phyloP scores from a whole-genome alignment of 306 rosid genomes.

The Neltuma alba region DNA sequence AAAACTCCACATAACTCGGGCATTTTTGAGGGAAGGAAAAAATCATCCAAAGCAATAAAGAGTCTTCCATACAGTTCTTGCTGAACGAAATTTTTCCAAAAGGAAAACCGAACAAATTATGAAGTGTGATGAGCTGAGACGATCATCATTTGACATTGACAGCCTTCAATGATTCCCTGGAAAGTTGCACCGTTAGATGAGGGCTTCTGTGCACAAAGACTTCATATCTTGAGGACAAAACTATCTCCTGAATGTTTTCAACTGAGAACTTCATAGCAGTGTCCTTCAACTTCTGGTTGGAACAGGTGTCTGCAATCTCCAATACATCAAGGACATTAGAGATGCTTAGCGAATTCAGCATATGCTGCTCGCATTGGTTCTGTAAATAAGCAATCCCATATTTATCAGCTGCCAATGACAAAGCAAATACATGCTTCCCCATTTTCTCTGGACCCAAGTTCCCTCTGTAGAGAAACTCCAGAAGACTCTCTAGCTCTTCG shows the following conservation, averaged over 20 bases:
- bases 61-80: not conserved
- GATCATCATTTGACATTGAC: constrained; percentile 32
- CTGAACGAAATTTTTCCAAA: not conserved
- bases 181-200: constrained; percentile 66
- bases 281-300: constrained; percentile 51
- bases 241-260: constrained; percentile 53
- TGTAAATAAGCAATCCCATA: constrained; percentile 63
- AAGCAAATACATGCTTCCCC: constrained; percentile 60
- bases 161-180: constrained; percentile 56
- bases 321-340: constrained; percentile 63
- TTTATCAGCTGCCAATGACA: constrained; percentile 80
- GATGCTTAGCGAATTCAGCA: constrained; percentile 46
- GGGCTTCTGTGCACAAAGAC: constrained; percentile 73
- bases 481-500: constrained; percentile 62
- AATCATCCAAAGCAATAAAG: not conserved
- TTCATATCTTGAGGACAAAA: constrained; percentile 55
- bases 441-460: constrained; percentile 47
- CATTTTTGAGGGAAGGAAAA: not conserved
- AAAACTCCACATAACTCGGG: not conserved
- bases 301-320: constrained; percentile 71
- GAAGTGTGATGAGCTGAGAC: not conserved
- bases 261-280: constrained; percentile 58
- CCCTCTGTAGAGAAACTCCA: constrained; percentile 79
- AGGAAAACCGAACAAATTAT: not conserved
- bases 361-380: constrained; percentile 61